These are phyloP conservation scores for Calvatia gigantea DNA, from an alignment of 768 basidiomycete genomes.

Conservation along the genomic window DNA sequence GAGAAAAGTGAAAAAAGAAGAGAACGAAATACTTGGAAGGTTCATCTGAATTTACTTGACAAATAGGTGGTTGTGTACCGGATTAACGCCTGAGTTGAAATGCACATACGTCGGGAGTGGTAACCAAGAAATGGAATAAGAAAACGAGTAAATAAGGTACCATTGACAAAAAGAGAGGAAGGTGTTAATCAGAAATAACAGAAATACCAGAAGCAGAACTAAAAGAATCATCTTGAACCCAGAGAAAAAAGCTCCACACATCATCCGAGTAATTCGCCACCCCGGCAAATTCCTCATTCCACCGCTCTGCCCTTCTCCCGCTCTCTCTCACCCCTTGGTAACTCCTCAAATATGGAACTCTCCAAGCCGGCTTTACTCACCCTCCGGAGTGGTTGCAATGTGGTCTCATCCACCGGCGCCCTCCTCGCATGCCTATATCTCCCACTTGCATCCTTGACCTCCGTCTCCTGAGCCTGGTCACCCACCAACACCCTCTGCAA, in stretches of 20 bases:
- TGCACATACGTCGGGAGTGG: background rate
- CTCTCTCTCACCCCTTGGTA: conserved; percentile 5
- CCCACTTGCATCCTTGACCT: conserved; percentile 82
- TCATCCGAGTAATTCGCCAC: background rate
- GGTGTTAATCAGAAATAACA: background rate
- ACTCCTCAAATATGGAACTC: conserved; percentile 40
- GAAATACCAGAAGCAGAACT: background rate
- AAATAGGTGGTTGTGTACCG: no score
- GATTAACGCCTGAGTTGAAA: background rate
- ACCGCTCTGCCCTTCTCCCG: background rate
- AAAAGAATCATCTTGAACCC: background rate
- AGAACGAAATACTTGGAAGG: no score
- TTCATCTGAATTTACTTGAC: no score
- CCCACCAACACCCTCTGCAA: conserved; percentile 45
- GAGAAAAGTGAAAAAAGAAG: background rate
- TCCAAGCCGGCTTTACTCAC: conserved; percentile 95
- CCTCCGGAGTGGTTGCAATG: conserved; percentile 83
- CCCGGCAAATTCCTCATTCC: background rate
- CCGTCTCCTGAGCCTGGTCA: conserved; percentile 77
- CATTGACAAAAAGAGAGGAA: background rate
- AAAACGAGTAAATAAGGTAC: background rate
- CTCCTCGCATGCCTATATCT: conserved; percentile 84
- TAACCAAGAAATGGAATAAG: background rate
- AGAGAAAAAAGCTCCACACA: background rate
- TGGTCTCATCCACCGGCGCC: conserved; percentile 85